Percentiles rank a stretch among this genome's conserved stretches.
Evolutionary conservation across 2,329 filamentous ascomycete species (phyloP).

Genomic region (Neofusicoccum kwambonambiense): DNA sequence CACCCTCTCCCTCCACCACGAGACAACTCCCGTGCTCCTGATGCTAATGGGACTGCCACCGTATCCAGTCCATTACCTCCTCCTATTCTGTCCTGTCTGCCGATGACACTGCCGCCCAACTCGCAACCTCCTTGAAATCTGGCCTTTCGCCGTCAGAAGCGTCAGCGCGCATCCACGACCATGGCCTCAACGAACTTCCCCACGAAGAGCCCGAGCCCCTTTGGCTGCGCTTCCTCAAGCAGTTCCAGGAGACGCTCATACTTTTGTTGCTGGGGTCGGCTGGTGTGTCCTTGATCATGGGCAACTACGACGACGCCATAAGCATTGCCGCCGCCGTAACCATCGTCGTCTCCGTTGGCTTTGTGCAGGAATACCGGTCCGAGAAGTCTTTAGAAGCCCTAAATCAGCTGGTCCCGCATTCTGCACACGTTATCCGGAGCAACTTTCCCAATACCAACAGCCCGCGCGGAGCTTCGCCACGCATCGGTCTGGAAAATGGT

Average conservation of each 20-base stretch:
- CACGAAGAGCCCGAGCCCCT: slow-evolving; percentile 91
- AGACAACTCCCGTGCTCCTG: slow-evolving; percentile 19
- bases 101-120: slow-evolving; percentile 71
- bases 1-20: slow-evolving; percentile 27
- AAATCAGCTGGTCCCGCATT: slow-evolving; percentile 90
- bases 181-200: slow-evolving; percentile 91
- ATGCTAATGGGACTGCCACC: not conserved
- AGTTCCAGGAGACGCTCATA: slow-evolving; percentile 95
- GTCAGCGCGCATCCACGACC: slow-evolving; percentile 70
- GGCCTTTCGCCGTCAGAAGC: slow-evolving; percentile 82
- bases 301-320: slow-evolving; percentile 90
- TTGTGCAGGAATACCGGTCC: slow-evolving; percentile 95
- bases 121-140: slow-evolving; percentile 78
- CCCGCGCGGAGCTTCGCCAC: not conserved
- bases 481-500: not conserved
- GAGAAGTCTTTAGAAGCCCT: slow-evolving; percentile 96
- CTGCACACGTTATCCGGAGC: slow-evolving; percentile 84
- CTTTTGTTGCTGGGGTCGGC: slow-evolving; percentile 88
- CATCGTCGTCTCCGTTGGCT: slow-evolving; percentile 94
- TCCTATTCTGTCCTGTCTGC: slow-evolving; percentile 67
- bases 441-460: slow-evolving; percentile 26
- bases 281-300: slow-evolving; percentile 81
- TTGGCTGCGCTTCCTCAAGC: slow-evolving; percentile 92
- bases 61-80: slow-evolving; percentile 45
- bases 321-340: slow-evolving; percentile 96